A percentile compares a stretch with the other conserved stretches of the same genome.
These are phyloP conservation scores for Blastomyces emzantsi DNA, from an alignment of 2,329 filamentous ascomycete genomes.

Conservation along the genomic window DNA sequence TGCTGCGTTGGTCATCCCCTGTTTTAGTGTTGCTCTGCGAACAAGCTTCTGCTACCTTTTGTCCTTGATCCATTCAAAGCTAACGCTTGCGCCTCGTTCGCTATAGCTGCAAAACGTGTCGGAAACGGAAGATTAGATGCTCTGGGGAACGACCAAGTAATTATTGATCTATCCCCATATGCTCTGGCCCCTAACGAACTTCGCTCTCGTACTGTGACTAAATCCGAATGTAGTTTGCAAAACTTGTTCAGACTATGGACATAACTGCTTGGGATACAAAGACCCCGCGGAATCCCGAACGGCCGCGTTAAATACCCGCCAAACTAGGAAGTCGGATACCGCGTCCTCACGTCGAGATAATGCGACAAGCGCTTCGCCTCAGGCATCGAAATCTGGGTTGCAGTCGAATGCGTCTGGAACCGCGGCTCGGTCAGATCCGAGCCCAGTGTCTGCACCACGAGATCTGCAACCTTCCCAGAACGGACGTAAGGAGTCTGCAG, in stretches of 20 bases:
- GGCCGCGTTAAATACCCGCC: not conserved
- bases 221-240: conserved; percentile 46
- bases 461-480: conserved; percentile 1
- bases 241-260: conserved; percentile 63
- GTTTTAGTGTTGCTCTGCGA: conserved; percentile 9
- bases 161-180: conserved; percentile 10
- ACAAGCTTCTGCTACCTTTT: not conserved
- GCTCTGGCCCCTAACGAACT: not conserved
- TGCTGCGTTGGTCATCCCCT: conserved; percentile 53
- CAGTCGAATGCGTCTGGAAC: not conserved
- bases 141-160: conserved; percentile 58
- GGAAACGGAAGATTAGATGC: conserved; percentile 66
- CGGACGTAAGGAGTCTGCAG: conserved; percentile 18
- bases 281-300: conserved; percentile 35
- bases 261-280: conserved; percentile 59
- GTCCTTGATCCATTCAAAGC: not conserved
- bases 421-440: not conserved
- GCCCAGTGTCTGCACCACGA: not conserved
- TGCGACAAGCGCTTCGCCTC: conserved; percentile 6
- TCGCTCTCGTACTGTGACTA: not conserved
- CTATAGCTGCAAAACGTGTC: conserved; percentile 59
- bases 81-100: not conserved
- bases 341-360: conserved; percentile 13
- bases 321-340: conserved; percentile 23
- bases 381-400: not conserved